Evolutionary conservation across 129 eudicot species (phyloP).

Genomic region (Helianthus tuberosus): DNA sequence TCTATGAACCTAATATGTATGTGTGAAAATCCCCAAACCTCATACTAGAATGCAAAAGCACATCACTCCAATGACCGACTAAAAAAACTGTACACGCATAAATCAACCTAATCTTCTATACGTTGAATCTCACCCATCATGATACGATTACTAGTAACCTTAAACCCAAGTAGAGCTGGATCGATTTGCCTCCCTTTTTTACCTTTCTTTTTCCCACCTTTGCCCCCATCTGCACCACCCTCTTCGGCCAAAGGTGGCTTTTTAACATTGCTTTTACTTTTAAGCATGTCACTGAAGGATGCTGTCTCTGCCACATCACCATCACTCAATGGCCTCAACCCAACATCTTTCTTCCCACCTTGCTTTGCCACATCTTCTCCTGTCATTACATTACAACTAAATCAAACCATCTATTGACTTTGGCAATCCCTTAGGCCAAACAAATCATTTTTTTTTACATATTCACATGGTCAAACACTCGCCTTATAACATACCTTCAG

Average conservation of each 20-base stretch:
- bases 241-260: constrained; percentile 46
- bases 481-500: constrained; percentile 56
- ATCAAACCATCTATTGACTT: no score
- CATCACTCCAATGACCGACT: no score
- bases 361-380: constrained; percentile 33
- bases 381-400: no score
- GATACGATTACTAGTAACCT: constrained; percentile 81
- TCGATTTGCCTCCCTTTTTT: constrained; percentile 87
- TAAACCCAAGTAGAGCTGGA: constrained; percentile 77
- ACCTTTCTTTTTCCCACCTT: constrained; percentile 78
- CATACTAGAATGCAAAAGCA: no score
- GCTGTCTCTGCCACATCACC: constrained; percentile 68
- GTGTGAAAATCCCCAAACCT: no score
- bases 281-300: constrained; percentile 92
- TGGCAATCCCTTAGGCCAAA: no score
- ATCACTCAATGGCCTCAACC: constrained; percentile 61
- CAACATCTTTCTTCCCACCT: constrained; percentile 38
- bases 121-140: constrained; percentile 94
- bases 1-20: no score
- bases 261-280: constrained; percentile 53
- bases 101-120: constrained; percentile 46
- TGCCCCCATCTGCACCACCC: constrained; percentile 42
- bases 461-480: background rate
- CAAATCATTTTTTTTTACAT: no score
- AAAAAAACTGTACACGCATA: no score